phyloP scores from a whole-genome alignment of 108 stramenopile species.

The Hondaea fermentalgiana region DNA sequence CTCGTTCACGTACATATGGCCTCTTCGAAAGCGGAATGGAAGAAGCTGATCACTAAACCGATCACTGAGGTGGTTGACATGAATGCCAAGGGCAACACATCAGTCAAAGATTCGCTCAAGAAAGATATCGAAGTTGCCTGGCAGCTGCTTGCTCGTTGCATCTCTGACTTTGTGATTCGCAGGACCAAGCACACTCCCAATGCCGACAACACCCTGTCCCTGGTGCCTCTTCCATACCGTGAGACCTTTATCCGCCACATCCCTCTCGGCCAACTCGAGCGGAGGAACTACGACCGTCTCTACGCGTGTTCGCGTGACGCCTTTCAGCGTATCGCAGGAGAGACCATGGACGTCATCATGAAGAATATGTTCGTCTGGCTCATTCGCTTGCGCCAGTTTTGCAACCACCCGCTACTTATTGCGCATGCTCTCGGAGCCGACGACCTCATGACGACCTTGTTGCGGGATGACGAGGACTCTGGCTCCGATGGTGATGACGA shows the following conservation, averaged over 20 bases:
- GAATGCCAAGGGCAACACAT: background rate
- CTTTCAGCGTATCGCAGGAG: conserved; percentile 24
- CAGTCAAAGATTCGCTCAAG: background rate
- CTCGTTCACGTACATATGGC: background rate
- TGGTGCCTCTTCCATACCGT: conserved; percentile 34
- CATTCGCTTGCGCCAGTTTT: conserved; percentile 33
- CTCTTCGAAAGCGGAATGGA: background rate
- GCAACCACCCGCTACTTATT: conserved; percentile 43
- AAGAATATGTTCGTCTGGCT: conserved; percentile 33
- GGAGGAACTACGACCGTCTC: conserved; percentile 34
- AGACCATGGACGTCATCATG: conserved; percentile 24
- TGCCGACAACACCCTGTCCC: conserved; percentile 16
- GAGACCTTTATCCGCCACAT: conserved; percentile 27
- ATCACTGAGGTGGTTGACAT: background rate
- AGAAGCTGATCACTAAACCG: background rate
- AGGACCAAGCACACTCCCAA: background rate
- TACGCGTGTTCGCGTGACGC: conserved; percentile 14
- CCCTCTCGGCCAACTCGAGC: conserved; percentile 21
- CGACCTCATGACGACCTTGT: background rate
- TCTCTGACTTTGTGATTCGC: background rate
- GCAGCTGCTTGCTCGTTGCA: background rate
- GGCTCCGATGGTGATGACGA: background rate
- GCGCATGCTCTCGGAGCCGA: background rate
- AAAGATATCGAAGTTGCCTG: background rate
- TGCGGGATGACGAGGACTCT: background rate